Conservation (phyloP, 2,329 filamentous ascomycete species). For the Pseudogymnoascus sp. region DNA sequence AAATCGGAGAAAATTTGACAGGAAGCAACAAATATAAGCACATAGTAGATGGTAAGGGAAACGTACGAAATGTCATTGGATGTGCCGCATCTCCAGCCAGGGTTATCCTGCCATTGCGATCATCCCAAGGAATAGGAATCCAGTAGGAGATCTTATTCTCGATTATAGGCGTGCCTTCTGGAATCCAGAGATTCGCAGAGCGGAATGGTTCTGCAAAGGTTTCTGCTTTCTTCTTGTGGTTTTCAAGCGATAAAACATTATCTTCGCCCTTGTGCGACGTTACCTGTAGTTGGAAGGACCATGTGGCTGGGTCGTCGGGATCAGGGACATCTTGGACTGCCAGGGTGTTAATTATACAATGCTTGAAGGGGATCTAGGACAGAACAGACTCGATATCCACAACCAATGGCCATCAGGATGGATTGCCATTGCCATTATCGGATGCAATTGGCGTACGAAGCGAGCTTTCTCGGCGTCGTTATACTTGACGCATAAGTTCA, state of each 20-base stretch:
- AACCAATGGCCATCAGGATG: constrained; percentile 1
- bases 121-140: constrained; percentile 35
- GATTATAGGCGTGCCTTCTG: constrained; percentile 16
- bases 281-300: constrained; percentile 22
- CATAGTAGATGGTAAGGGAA: background rate
- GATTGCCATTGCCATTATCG: background rate
- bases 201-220: constrained; percentile 16
- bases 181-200: constrained; percentile 15
- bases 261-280: constrained; percentile 15
- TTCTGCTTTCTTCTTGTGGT: constrained; percentile 16
- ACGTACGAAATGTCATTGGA: constrained; percentile 40
- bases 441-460: background rate
- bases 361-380: background rate
- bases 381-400: constrained; percentile 4
- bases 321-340: constrained; percentile 13
- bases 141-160: constrained; percentile 24
- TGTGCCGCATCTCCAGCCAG: constrained; percentile 48
- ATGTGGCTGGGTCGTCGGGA: constrained; percentile 18
- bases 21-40: background rate
- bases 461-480: background rate
- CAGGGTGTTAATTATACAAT: constrained; percentile 3
- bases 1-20: background rate
- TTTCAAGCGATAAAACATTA: background rate
- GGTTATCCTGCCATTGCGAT: constrained; percentile 36
- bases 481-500: background rate